Percentiles rank a stretch among this genome's conserved stretches.
phyloP scores from a whole-genome alignment of 225 moss, liverwort and hornwort species.

The Climacium dendroides region DNA sequence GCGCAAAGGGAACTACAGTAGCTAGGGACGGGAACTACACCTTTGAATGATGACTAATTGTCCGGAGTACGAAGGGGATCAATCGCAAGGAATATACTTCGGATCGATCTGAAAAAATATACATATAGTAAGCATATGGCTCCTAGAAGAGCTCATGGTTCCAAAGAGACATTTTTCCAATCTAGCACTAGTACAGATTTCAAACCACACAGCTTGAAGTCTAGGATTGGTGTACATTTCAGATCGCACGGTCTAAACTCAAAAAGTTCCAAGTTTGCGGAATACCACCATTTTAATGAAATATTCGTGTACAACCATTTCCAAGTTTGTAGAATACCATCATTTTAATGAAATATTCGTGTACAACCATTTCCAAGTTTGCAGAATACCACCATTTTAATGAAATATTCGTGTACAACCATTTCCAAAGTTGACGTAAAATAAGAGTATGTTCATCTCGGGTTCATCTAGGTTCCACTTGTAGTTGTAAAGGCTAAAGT shows the following conservation, averaged over 20 bases:
- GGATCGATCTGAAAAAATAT: neutral
- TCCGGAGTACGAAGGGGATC: neutral
- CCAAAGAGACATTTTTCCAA: too few relatives aligned
- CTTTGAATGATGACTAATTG: neutral
- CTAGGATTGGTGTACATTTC: too few relatives aligned
- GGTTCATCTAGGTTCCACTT: too few relatives aligned
- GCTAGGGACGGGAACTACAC: too few relatives aligned
- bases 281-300: neutral
- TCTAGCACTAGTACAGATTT: too few relatives aligned
- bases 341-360: neutral
- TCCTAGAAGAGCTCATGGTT: neutral
- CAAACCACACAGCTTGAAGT: too few relatives aligned
- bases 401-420: too few relatives aligned
- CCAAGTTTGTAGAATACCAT: too few relatives aligned
- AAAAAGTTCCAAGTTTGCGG: too few relatives aligned
- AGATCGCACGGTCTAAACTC: too few relatives aligned
- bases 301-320: neutral
- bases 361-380: too few relatives aligned
- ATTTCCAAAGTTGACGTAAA: neutral
- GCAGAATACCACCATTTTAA: neutral
- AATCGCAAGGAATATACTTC: neutral
- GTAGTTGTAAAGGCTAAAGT: neutral
- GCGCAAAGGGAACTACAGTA: neutral
- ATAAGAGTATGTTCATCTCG: accelerated
- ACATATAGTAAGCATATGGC: neutral